These are phyloP conservation scores for Pyrenochaeta sp. DNA, from an alignment of 2,329 filamentous ascomycete genomes.

Conservation along the genomic window DNA sequence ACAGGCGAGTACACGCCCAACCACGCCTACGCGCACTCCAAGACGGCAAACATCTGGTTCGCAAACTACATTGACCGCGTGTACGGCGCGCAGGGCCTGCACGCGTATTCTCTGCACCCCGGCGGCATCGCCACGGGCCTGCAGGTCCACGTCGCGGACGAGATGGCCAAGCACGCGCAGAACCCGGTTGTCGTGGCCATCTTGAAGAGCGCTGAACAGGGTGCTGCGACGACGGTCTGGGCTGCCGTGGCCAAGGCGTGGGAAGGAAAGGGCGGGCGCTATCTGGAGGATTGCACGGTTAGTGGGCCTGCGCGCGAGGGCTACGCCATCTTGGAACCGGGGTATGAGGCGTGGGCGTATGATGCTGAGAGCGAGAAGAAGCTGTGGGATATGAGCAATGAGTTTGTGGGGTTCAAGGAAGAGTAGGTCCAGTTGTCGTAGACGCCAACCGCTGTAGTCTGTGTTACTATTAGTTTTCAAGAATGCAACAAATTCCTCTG, in stretches of 20 bases:
- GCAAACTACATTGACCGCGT: slow-evolving; percentile 60
- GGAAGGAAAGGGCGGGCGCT: slow-evolving; percentile 46
- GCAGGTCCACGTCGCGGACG: slow-evolving; percentile 8
- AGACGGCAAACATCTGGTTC: slow-evolving; percentile 61
- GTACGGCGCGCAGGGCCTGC: slow-evolving; percentile 54
- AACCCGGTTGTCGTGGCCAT: slow-evolving; percentile 15
- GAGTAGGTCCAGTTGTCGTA: too few species aligned
- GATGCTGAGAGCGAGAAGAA: slow-evolving; percentile 35
- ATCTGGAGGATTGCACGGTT: slow-evolving; percentile 40
- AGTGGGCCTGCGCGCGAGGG: slow-evolving; percentile 9
- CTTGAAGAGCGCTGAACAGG: slow-evolving; percentile 47
- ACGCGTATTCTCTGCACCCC: slow-evolving; percentile 56
- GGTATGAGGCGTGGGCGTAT: slow-evolving; percentile 33
- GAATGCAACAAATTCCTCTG: too few species aligned
- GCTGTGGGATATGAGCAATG: slow-evolving; percentile 43
- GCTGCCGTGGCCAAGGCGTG: slow-evolving; percentile 44
- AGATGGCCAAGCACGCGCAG: slow-evolving; percentile 4
- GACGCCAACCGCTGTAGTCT: too few species aligned
- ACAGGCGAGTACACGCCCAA: slow-evolving; percentile 49
- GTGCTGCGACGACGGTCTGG: slow-evolving; percentile 49
- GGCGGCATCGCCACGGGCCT: slow-evolving; percentile 49
- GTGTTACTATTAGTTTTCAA: too few species aligned
- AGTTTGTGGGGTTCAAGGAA: slow-evolving; percentile 58
- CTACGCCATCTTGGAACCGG: slow-evolving; percentile 4
- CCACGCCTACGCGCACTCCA: slow-evolving; percentile 57